phyloP scores from a whole-genome alignment of 768 basidiomycete genomes.

The Omphalotus guepiniiformis region DNA sequence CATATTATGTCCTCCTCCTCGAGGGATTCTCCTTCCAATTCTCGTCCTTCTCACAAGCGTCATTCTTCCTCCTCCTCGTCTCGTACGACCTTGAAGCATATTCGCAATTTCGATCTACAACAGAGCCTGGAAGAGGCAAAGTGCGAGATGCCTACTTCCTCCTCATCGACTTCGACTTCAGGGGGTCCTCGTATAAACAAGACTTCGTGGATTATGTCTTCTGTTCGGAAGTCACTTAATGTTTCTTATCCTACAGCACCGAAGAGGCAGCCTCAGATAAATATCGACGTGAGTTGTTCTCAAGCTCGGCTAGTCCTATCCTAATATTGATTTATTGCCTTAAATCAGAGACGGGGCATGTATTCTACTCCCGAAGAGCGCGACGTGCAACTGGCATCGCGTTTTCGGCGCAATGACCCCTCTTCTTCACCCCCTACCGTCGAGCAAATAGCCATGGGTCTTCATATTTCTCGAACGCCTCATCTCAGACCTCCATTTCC shows the following conservation, averaged over 20 bases:
- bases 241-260: slow-evolving; percentile 4
- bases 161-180: too few relatives aligned
- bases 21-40: background rate
- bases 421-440: slow-evolving; percentile 52
- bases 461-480: slow-evolving; percentile 73
- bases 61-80: background rate
- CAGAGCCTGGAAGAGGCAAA: too few relatives aligned
- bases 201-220: slow-evolving; percentile 22
- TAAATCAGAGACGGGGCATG: slow-evolving; percentile 26
- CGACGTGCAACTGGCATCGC: slow-evolving; percentile 24
- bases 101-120: background rate
- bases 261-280: slow-evolving; percentile 18
- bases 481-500: slow-evolving; percentile 47
- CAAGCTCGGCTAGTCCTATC: background rate
- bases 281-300: slow-evolving; percentile 14
- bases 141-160: too few relatives aligned
- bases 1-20: background rate
- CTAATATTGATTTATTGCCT: background rate
- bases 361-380: slow-evolving; percentile 40
- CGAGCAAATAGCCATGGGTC: slow-evolving; percentile 78
- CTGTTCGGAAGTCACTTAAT: slow-evolving; percentile 18
- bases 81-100: background rate
- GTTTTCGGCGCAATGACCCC: slow-evolving; percentile 35
- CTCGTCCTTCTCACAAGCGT: background rate
- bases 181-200: too few relatives aligned